phyloP scores from a whole-genome alignment of 176 grass and related monocot genomes.

The Saccharum spontaneum region DNA sequence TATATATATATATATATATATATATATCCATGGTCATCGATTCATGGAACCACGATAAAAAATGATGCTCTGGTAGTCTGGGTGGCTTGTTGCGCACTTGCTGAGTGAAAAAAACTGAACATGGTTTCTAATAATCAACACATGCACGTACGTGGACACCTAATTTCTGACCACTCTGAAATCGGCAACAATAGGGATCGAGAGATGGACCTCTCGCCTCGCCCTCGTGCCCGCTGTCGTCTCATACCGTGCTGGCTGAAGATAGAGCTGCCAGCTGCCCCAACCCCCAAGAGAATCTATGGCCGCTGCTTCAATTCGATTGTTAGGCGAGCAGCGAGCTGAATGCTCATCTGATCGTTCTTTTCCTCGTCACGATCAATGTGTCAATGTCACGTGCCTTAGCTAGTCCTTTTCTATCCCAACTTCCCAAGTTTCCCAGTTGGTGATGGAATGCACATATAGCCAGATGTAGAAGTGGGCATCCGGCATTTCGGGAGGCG shows the following conservation, averaged over 20 bases:
- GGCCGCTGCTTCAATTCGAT: background rate
- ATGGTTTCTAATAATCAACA: background rate
- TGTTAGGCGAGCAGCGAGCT: background rate
- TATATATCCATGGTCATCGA: background rate
- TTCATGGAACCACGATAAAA: background rate
- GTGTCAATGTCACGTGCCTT: background rate
- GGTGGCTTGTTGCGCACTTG: background rate
- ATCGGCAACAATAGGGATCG: background rate
- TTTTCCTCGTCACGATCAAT: background rate
- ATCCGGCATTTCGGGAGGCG: background rate
- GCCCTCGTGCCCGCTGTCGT: conserved; percentile 7
- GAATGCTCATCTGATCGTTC: background rate
- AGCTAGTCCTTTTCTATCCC: background rate
- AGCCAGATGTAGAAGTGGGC: background rate
- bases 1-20: too few species aligned
- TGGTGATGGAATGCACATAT: background rate
- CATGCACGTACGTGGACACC: background rate
- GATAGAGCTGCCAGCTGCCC: background rate
- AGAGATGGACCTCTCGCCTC: background rate
- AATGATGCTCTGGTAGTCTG: background rate
- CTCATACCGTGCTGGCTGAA: conserved; percentile 2
- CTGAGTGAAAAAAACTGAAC: background rate
- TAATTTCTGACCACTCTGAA: background rate
- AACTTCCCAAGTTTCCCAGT: conserved; percentile 1
- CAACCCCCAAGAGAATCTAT: background rate